A percentile compares a stretch with the other conserved stretches of the same genome.
phyloP scores from a whole-genome alignment of 139 green algal species.

The Chlamydomonas sp. region DNA sequence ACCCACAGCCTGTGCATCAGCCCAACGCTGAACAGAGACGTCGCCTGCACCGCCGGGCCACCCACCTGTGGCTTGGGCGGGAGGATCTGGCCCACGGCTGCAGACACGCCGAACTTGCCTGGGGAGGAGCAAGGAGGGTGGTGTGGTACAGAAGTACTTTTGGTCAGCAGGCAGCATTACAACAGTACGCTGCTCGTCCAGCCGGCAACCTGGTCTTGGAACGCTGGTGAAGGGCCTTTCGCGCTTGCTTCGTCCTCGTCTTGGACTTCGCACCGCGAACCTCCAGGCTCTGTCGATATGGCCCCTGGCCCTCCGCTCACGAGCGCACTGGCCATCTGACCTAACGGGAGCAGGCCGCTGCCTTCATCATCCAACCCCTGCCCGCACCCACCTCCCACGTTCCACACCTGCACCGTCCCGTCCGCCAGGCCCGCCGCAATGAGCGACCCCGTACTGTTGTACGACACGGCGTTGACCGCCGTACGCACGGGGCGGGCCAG shows the following conservation, averaged over 20 bases:
- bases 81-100: constrained; percentile 74
- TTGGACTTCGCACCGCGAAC: no score
- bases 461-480: constrained; percentile 80
- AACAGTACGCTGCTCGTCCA: no score
- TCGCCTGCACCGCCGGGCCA: no score
- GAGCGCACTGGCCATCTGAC: no score
- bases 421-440: constrained; percentile 90
- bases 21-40: no score
- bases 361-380: background rate
- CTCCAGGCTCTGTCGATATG: no score
- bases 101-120: constrained; percentile 86
- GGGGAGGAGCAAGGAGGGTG: background rate
- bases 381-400: constrained; percentile 60
- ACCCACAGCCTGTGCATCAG: no score
- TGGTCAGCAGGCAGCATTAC: no score
- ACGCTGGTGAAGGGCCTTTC: no score
- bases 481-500: constrained; percentile 72
- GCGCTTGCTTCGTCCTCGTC: no score
- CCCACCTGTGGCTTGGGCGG: constrained; percentile 74
- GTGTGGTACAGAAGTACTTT: background rate
- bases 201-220: no score
- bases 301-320: no score
- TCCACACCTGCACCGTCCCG: constrained; percentile 91
- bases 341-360: background rate
- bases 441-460: constrained; percentile 74